Evolutionary conservation across 768 basidiomycete species (phyloP), one percentile per base, ranked within the genome.

Genomic region (Suillus decipiens): DNA sequence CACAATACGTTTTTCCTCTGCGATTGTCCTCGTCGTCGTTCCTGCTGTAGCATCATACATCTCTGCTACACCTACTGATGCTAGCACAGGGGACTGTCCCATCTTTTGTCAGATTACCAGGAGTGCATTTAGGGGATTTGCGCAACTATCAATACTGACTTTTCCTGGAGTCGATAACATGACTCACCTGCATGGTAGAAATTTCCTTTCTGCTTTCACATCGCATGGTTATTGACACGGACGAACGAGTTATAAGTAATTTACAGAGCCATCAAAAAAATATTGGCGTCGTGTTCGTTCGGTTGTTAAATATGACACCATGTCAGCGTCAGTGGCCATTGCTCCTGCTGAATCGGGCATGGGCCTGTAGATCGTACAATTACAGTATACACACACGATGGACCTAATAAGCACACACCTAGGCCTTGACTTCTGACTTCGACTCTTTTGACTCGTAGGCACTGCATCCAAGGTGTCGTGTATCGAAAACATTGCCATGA

Each of bases 121-220:
- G 1, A 0, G 4, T 43, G 43, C n/a, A 2, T 0, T 5, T 10
- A 3, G n/a, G 4, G 5, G 19, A 1, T 0, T n/a, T 43, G 19
- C 10, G 19, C n/a, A 10, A 43, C 19, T 43, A 43, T n/a, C 10
- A 10, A 28, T 28, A 4, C 19, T 3, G n/a, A 28, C 1, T 43
- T n/a, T 41, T 41, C 39, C 1, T 43, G n/a, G 9, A 43, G 10
- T 43, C 11, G 19, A 43, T 43, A 10, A 43, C 19, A n/a, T 43
- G 42, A 43, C 42, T 43, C 19, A 43, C 42, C 42, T n/a, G 42
- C 19, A 43, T n/a, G 42, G 9, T 9, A 43, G 42, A 1, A 3
- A 9, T 10, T 2, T 19, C 7, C 19, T 43, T 43, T 43, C 42
- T 43, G 17, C 42, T 43, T n/a, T 43, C n/a, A n/a, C 10, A 43